phyloP scores from a whole-genome alignment of 345 rosid genomes.

The Crucihimalaya himalaica region DNA sequence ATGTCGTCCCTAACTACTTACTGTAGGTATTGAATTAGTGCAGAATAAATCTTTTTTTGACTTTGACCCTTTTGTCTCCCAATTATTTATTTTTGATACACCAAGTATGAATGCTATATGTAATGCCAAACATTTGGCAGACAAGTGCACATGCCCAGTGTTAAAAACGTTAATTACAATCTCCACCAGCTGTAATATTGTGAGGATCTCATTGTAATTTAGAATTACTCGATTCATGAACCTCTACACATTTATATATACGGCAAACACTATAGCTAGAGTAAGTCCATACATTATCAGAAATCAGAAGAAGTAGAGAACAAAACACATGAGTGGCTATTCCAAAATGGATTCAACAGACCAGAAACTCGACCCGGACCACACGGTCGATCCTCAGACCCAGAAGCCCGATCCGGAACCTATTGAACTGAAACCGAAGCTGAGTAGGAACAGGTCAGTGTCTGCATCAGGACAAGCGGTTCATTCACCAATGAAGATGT shows the following conservation, averaged over 20 bases:
- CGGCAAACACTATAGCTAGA: not conserved
- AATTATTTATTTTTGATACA: not conserved
- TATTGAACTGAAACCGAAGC: slow-evolving; percentile 24
- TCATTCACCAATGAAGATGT: slow-evolving; percentile 54
- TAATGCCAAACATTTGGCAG: slow-evolving; percentile 25
- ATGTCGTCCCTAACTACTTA: no score
- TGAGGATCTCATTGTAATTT: slow-evolving; percentile 23
- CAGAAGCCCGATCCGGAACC: slow-evolving; percentile 26
- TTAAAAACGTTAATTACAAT: slow-evolving; percentile 23
- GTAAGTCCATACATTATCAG: not conserved
- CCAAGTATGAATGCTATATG: slow-evolving; percentile 10
- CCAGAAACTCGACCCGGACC: slow-evolving; percentile 10
- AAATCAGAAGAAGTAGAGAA: not conserved
- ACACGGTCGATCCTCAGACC: slow-evolving; percentile 18
- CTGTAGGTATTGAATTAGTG: not conserved
- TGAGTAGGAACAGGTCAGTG: slow-evolving; percentile 66
- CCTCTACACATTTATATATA: slow-evolving; percentile 26
- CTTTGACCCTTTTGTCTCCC: not conserved
- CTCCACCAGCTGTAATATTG: slow-evolving; percentile 34
- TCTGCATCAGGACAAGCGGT: slow-evolving; percentile 45
- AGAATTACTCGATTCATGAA: slow-evolving; percentile 25
- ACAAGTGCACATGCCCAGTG: slow-evolving; percentile 36
- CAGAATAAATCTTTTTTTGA: not conserved
- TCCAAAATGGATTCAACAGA: slow-evolving; percentile 35
- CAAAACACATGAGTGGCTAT: slow-evolving; percentile 32